Evolutionary conservation across 768 basidiomycete genomes (phyloP).

Genomic region (Hericium erinaceus): DNA sequence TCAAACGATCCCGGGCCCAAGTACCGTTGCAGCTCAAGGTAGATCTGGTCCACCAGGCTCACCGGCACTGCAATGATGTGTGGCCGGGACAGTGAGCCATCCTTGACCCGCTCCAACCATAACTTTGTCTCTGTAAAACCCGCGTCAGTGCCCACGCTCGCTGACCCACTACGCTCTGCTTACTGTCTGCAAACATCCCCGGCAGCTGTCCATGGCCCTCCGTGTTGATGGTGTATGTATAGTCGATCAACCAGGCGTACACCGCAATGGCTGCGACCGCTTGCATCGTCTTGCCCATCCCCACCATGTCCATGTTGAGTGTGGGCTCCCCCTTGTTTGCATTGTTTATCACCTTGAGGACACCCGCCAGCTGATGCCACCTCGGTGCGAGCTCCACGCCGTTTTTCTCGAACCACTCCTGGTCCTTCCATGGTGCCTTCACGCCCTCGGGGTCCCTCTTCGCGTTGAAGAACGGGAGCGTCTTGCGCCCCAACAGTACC

Average conservation of each 20-base stretch:
- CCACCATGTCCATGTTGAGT: constrained; percentile 19
- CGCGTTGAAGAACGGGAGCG: not conserved
- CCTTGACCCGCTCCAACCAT: not conserved
- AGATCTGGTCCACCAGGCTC: too few species aligned
- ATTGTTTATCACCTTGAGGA: constrained; percentile 13
- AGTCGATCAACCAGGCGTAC: not conserved
- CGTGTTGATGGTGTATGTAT: not conserved
- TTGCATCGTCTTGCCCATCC: constrained; percentile 19
- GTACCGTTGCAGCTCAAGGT: too few species aligned
- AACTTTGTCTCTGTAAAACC: not conserved
- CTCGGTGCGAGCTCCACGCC: constrained; percentile 1
- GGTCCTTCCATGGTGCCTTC: not conserved
- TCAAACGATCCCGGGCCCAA: too few species aligned
- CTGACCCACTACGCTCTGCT: not conserved
- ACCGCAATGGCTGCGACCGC: constrained; percentile 12
- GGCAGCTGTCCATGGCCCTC: not conserved
- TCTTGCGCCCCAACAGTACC: not conserved
- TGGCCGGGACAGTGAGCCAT: too few species aligned
- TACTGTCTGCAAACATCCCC: not conserved
- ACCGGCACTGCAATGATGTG: too few species aligned
- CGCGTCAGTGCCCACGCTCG: not conserved
- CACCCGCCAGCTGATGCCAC: constrained; percentile 8
- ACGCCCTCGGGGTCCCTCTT: not conserved
- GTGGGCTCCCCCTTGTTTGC: constrained; percentile 1
- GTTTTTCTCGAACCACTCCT: constrained; percentile 11